Evolutionary conservation across 2,329 filamentous ascomycete genomes (phyloP), one percentile per base, ranked within the genome.

Genomic region (Massarina eburnea): DNA sequence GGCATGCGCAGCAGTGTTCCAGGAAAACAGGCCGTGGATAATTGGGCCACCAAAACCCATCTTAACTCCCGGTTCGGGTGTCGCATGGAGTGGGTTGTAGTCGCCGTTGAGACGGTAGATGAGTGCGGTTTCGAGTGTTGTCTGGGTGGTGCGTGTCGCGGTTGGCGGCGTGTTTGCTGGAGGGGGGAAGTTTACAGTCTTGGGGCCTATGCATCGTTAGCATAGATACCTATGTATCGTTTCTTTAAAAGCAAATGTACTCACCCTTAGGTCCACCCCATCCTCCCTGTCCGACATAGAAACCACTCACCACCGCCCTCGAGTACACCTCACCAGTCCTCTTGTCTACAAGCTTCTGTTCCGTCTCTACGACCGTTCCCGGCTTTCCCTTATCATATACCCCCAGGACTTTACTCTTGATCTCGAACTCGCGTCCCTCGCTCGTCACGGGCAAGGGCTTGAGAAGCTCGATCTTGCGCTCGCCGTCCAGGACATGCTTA

Each of bases 41-140:
- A 96, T 96, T 58, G 83, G 78, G 26, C 91, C 91, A 21, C 89
- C 89, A 58, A 95, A 96, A 49, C 91, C 91, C 89, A 96, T 95
- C 74, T 90, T 86, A 71, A 82, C 74, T 49, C 90, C 90, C 0
- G 90, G 89, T 72, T 90, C 88, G 10, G 90, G 90, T 15, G 88
- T 88, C 6, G 89, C 90, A 68, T 96, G 91, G 27, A 96, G 83
- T 21, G 91, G 91, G 76, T 96, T 96, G 74, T 96, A 96, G 75
- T 96, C 91, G 55, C 91, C 91, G 61, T 95, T 96, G 40, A 96
- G 80, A 52, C 89, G 81, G 52, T 66, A 62, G 29, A 63, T 54
- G 39, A 69, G 80, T 8, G 89, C 83, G 4, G 88, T 88, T 74
- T 91, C 83, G 42, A 75, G 65, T 20, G 76, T 87, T 4, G 87